These are phyloP conservation scores for Paraconiothyrium sp. DNA, from an alignment of 2,329 filamentous ascomycete species.

Conservation along the genomic window DNA sequence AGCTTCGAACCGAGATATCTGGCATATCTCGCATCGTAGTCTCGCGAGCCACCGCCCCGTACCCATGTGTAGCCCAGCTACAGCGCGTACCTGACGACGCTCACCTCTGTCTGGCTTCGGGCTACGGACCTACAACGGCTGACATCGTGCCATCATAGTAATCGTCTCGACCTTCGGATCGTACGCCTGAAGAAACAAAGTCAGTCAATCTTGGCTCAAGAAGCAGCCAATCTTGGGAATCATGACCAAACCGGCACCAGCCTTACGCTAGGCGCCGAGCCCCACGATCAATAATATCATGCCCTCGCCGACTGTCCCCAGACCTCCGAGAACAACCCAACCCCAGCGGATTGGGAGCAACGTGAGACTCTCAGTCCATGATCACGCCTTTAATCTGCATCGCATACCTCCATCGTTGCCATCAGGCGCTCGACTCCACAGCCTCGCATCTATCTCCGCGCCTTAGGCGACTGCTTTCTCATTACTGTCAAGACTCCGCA, in stretches of 20 bases:
- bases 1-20: background rate
- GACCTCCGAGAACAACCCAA: background rate
- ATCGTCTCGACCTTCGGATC: background rate
- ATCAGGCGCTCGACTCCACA: slow-evolving; percentile 4
- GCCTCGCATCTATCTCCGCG: slow-evolving; percentile 3
- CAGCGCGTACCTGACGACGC: background rate
- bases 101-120: background rate
- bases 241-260: background rate
- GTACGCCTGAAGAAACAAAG: slow-evolving; percentile 4
- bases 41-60: background rate
- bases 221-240: background rate
- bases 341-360: background rate
- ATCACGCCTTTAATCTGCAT: background rate
- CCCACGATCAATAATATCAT: slow-evolving; percentile 3
- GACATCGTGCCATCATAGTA: background rate
- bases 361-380: background rate
- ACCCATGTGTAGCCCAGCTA: background rate
- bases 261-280: background rate
- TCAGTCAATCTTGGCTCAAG: background rate
- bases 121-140: background rate
- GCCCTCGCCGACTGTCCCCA: background rate
- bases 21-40: slow-evolving; percentile 8
- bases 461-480: background rate
- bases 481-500: slow-evolving; percentile 6
- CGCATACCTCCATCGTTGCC: background rate